Percentiles rank a stretch among this genome's conserved stretches.
These are phyloP conservation scores for Magnusiomyces paraingens DNA, from an alignment of 1,139 yeast genomes.

Conservation along the genomic window DNA sequence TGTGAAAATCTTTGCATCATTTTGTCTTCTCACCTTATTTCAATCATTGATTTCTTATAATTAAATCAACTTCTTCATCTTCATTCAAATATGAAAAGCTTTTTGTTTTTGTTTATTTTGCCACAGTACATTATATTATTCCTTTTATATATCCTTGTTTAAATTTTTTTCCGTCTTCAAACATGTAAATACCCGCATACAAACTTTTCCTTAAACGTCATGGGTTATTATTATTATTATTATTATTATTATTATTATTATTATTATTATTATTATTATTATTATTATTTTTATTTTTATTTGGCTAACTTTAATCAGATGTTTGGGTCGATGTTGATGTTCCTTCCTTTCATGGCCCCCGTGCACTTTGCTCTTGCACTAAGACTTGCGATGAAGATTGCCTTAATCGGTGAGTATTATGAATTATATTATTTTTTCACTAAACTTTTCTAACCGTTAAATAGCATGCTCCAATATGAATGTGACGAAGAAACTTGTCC, in stretches of 20 bases:
- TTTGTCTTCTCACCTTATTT: too few species aligned
- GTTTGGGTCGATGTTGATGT: conserved; percentile 26
- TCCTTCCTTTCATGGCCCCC: conserved; percentile 20
- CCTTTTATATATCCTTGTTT: too few species aligned
- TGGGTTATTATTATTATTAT: too few species aligned
- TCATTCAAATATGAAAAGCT: too few species aligned
- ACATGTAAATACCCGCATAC: not conserved
- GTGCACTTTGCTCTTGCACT: conserved; percentile 30
- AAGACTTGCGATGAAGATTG: conserved; percentile 34
- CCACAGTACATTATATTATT: too few species aligned
- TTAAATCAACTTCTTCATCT: too few species aligned
- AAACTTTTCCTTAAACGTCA: too few species aligned
- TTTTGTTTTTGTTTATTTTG: too few species aligned
- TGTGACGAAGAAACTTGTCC: conserved; percentile 35
- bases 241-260: too few species aligned
- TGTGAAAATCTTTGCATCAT: too few species aligned
- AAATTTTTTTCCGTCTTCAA: not conserved
- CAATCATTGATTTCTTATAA: too few species aligned
- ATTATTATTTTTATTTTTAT: not conserved
- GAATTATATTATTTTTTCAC: not conserved
- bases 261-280: not conserved
- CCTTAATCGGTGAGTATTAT: conserved; percentile 24
- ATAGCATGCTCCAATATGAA: conserved; percentile 31
- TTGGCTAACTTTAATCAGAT: conserved; percentile 14
- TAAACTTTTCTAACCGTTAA: not conserved